These are phyloP conservation scores for Emergomyces pasteurianus DNA, from an alignment of 2,329 filamentous ascomycete species.

Conservation along the genomic window DNA sequence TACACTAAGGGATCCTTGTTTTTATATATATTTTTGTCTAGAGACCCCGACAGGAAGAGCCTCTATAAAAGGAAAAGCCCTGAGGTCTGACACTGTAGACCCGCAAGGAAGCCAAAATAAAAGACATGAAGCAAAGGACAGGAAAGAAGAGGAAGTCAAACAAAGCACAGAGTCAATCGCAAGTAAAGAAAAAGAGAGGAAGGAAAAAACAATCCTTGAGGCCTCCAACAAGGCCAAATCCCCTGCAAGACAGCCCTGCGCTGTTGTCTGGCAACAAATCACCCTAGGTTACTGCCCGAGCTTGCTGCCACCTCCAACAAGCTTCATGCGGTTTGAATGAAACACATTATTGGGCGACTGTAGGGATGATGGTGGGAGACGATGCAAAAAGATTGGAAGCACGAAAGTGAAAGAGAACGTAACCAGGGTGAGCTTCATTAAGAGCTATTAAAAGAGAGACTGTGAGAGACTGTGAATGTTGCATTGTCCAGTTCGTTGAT, in stretches of 20 bases:
- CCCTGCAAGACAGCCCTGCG: background rate
- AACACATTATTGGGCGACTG: background rate
- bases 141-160: background rate
- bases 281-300: background rate
- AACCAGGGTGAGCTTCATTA: background rate
- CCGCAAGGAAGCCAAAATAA: too few relatives aligned
- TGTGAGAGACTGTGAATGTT: background rate
- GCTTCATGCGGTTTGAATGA: background rate
- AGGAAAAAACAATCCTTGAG: background rate
- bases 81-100: background rate
- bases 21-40: background rate
- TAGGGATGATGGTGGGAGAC: background rate
- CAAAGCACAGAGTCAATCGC: background rate
- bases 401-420: background rate
- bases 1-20: background rate
- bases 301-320: background rate
- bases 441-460: background rate
- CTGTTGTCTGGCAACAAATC: background rate
- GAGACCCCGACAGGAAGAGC: background rate
- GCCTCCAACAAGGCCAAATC: background rate
- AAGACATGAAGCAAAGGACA: background rate
- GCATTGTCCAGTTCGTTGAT: background rate
- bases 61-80: background rate
- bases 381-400: background rate
- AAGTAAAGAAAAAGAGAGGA: background rate